Conservation (phyloP, 345 rosid genomes). For the Gossypium mustelinum region DNA sequence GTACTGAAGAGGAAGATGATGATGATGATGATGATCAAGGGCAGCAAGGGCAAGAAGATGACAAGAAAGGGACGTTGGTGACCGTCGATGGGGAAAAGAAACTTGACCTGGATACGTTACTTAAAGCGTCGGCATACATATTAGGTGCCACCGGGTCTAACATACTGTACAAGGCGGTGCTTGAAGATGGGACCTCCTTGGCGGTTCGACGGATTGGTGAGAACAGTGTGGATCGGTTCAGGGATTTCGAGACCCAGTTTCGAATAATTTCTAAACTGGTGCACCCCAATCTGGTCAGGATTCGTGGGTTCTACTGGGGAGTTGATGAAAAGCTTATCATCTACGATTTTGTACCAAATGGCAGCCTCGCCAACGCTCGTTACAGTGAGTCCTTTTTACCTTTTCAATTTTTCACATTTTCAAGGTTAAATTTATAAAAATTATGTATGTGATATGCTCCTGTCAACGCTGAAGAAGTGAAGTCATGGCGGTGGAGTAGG, state of each 20-base stretch:
- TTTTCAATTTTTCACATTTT: background rate
- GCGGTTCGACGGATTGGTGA: slow-evolving; percentile 94
- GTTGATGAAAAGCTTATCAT: slow-evolving; percentile 73
- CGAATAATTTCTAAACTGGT: slow-evolving; percentile 72
- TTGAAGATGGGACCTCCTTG: slow-evolving; percentile 77
- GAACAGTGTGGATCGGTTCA: slow-evolving; percentile 67
- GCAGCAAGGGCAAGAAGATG: slow-evolving; percentile 36
- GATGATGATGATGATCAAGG: slow-evolving; percentile 32
- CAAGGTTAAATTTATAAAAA: background rate
- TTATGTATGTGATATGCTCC: too few relatives aligned
- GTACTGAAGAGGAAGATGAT: slow-evolving; percentile 36
- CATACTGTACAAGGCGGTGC: slow-evolving; percentile 91
- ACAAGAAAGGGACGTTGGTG: slow-evolving; percentile 63
- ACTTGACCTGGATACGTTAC: slow-evolving; percentile 74
- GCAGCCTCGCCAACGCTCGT: slow-evolving; percentile 87
- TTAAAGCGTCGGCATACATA: slow-evolving; percentile 89
- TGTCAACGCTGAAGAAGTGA: background rate
- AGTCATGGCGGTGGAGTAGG: slow-evolving; percentile 36
- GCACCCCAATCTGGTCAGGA: slow-evolving; percentile 84
- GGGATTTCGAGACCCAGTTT: slow-evolving; percentile 78
- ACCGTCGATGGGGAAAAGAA: slow-evolving; percentile 62
- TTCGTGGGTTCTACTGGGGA: slow-evolving; percentile 88
- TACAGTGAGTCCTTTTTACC: slow-evolving; percentile 53
- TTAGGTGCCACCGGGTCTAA: slow-evolving; percentile 91
- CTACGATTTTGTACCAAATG: slow-evolving; percentile 78